Percentiles rank a stretch among this genome's conserved stretches.
These are phyloP conservation scores for Syzygium syzygioides DNA, from an alignment of 441 rosid genomes.

Conservation along the genomic window DNA sequence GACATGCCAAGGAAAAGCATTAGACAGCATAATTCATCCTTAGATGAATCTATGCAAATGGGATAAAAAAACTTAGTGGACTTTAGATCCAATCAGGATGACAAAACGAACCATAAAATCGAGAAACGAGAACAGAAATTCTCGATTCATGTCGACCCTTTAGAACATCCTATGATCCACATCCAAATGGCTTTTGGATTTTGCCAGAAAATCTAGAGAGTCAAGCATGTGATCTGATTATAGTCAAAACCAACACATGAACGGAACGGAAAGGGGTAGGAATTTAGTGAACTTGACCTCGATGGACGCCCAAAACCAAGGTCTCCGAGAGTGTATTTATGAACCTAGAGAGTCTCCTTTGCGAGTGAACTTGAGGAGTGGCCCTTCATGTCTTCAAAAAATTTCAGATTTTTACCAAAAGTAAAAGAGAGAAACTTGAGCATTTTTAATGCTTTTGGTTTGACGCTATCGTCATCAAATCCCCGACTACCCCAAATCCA, in stretches of 20 bases:
- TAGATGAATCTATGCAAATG: accelerated
- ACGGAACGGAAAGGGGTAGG: not conserved
- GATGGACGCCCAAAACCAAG: not conserved
- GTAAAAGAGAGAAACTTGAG: accelerated
- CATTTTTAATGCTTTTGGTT: too few relatives aligned
- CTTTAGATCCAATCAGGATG: too few relatives aligned
- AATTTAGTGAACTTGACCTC: not conserved
- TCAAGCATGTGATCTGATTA: not conserved
- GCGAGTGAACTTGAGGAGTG: not conserved
- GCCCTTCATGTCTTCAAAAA: not conserved
- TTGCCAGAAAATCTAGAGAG: not conserved
- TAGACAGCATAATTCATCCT: not conserved
- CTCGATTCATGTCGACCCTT: too few relatives aligned
- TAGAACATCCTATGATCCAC: not conserved
- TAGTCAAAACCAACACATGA: not conserved
- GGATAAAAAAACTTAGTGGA: not conserved
- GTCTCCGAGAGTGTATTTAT: not conserved
- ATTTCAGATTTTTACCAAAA: not conserved
- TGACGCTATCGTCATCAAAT: too few relatives aligned
- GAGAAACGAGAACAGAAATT: too few relatives aligned
- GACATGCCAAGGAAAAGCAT: accelerated
- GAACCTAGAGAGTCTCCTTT: not conserved
- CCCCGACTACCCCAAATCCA: too few relatives aligned
- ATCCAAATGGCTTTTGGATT: not conserved
- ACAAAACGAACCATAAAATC: too few relatives aligned